Percentiles rank a stretch among this genome's conserved stretches.
phyloP scores from a whole-genome alignment of 73 alveolate genomes.

The Stentor coeruleus region DNA sequence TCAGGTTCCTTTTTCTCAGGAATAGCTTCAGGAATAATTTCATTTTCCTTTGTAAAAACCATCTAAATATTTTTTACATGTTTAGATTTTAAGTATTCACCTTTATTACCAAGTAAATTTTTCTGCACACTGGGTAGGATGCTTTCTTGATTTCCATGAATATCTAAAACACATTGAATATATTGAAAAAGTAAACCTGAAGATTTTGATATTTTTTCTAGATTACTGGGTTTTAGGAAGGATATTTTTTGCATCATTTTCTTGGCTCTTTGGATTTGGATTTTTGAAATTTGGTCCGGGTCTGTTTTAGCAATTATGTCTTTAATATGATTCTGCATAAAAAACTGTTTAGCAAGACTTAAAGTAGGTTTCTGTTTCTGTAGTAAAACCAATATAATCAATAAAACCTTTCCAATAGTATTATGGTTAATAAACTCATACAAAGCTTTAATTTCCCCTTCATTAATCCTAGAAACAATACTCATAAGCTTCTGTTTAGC shows the following conservation, averaged over 20 bases:
- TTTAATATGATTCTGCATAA: not conserved
- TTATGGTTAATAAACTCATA: not conserved
- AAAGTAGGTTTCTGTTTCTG: not conserved
- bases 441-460: not conserved
- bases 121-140: not conserved
- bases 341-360: not conserved
- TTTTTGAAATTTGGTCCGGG: not conserved
- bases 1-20: not conserved
- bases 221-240: not conserved
- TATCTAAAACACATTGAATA: not conserved
- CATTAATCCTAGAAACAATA: not conserved
- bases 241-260: not conserved
- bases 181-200: not conserved
- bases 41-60: not conserved
- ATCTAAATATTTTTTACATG: not conserved
- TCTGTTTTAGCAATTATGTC: not conserved
- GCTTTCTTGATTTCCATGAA: not conserved
- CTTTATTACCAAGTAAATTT: not conserved
- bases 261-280: not conserved
- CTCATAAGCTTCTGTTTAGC: not conserved
- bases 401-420: not conserved
- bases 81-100: not conserved
- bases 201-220: not conserved
- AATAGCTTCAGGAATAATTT: not conserved
- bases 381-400: not conserved